phyloP scores from a whole-genome alignment of 108 stramenopile species.

The Cylindrotheca closterium region DNA sequence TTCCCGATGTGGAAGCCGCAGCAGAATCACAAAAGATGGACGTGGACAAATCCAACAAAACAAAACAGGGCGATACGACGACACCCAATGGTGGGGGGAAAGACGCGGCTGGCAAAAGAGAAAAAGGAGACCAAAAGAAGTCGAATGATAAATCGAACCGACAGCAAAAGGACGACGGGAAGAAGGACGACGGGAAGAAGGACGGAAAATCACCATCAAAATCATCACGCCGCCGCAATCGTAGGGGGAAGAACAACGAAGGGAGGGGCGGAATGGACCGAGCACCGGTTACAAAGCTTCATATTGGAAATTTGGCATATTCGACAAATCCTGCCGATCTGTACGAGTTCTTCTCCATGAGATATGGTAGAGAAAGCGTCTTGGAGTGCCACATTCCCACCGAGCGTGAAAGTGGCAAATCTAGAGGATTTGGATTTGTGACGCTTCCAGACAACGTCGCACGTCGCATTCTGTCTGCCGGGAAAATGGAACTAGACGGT shows the following conservation, averaged over 20 bases:
- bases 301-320: slow-evolving; percentile 86
- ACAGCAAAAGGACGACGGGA: slow-evolving; percentile 13
- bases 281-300: slow-evolving; percentile 81
- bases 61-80: too few relatives aligned
- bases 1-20: slow-evolving; percentile 13
- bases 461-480: slow-evolving; percentile 54
- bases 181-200: slow-evolving; percentile 21
- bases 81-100: background rate
- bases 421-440: slow-evolving; percentile 87
- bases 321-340: slow-evolving; percentile 69
- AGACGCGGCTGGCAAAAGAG: background rate
- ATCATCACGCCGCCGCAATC: slow-evolving; percentile 44
- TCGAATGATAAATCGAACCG: background rate
- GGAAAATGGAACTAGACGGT: slow-evolving; percentile 75
- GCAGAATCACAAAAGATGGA: too few relatives aligned
- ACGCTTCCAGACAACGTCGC: slow-evolving; percentile 74
- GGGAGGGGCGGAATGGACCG: slow-evolving; percentile 30
- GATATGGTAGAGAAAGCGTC: slow-evolving; percentile 76
- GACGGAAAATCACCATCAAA: slow-evolving; percentile 40
- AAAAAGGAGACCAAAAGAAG: background rate
- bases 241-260: slow-evolving; percentile 26
- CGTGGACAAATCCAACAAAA: too few relatives aligned
- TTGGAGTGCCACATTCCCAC: slow-evolving; percentile 88
- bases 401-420: slow-evolving; percentile 76
- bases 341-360: slow-evolving; percentile 67